phyloP scores from a whole-genome alignment of 2,329 filamentous ascomycete species.

The Fusarium piperis region DNA sequence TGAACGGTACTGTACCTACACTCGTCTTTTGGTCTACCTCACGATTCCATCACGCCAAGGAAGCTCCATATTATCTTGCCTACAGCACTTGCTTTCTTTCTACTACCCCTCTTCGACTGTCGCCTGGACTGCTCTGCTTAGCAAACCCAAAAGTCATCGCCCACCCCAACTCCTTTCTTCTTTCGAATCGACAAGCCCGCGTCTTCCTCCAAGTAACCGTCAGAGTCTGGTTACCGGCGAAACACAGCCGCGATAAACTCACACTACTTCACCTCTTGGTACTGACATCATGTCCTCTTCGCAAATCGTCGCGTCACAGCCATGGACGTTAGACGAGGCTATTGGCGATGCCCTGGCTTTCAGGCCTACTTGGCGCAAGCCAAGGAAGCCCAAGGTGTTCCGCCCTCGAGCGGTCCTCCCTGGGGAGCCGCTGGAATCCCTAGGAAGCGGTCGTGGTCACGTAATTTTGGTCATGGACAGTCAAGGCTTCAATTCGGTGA shows the following conservation, averaged over 20 bases:
- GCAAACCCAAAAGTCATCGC: neutral
- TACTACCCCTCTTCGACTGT: neutral
- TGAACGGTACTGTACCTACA: neutral
- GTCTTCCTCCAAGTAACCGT: neutral
- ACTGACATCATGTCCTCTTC: neutral
- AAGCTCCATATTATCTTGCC: neutral
- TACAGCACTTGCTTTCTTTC: neutral
- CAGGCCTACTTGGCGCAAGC: neutral
- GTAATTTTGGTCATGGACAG: neutral
- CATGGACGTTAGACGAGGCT: neutral
- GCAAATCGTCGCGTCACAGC: neutral
- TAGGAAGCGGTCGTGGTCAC: neutral
- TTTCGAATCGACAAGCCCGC: neutral
- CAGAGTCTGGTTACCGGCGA: neutral
- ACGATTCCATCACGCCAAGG: neutral
- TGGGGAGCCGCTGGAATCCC: neutral
- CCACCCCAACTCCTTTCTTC: neutral
- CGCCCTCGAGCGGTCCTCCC: neutral
- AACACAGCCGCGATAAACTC: neutral
- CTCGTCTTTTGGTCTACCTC: neutral
- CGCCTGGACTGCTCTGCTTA: neutral
- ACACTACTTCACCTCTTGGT: neutral
- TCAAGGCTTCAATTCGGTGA: neutral
- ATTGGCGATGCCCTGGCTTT: neutral
- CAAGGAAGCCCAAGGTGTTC: neutral